Conservation (phyloP, 116 monocot genomes). For the Posidonia oceanica region DNA sequence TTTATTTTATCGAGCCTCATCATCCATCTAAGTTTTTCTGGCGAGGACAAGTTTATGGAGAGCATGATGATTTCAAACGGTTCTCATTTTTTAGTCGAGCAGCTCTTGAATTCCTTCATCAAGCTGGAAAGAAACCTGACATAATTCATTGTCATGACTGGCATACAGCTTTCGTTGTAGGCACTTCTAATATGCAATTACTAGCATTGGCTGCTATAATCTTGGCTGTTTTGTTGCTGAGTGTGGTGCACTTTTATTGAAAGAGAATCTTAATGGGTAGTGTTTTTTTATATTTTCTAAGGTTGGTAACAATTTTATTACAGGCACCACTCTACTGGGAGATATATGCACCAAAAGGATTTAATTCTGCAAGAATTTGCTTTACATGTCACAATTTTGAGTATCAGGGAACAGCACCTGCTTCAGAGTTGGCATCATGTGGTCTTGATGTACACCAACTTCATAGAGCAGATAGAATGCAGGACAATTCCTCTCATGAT, state of each 20-base stretch:
- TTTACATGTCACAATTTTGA: conserved; percentile 98
- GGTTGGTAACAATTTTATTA: conserved; percentile 2
- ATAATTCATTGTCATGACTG: conserved; percentile 99
- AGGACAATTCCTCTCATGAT: conserved; percentile 67
- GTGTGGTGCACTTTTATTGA: too few relatives aligned
- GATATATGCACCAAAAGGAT: conserved; percentile 50
- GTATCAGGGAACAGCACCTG: conserved; percentile 69
- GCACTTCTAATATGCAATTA: conserved; percentile 8
- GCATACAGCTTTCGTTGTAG: conserved; percentile 92
- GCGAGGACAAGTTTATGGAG: conserved; percentile 71
- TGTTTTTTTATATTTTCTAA: too few relatives aligned
- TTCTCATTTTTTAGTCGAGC: conserved; percentile 85
- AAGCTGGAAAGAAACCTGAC: conserved; percentile 82
- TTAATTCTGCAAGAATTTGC: conserved; percentile 86
- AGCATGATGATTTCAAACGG: conserved; percentile 86
- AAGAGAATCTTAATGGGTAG: too few relatives aligned
- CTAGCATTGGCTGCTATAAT: neutral
- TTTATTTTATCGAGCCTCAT: conserved; percentile 85
- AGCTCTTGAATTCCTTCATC: conserved; percentile 68
- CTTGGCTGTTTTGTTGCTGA: too few relatives aligned
- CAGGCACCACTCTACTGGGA: conserved; percentile 98
- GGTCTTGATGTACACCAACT: conserved; percentile 73
- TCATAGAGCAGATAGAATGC: conserved; percentile 75
- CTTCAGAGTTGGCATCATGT: conserved; percentile 72
- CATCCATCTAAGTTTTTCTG: conserved; percentile 73